Evolutionary conservation across 164 flowering plant species (phyloP).

Genomic region (Brasenia schreberi): DNA sequence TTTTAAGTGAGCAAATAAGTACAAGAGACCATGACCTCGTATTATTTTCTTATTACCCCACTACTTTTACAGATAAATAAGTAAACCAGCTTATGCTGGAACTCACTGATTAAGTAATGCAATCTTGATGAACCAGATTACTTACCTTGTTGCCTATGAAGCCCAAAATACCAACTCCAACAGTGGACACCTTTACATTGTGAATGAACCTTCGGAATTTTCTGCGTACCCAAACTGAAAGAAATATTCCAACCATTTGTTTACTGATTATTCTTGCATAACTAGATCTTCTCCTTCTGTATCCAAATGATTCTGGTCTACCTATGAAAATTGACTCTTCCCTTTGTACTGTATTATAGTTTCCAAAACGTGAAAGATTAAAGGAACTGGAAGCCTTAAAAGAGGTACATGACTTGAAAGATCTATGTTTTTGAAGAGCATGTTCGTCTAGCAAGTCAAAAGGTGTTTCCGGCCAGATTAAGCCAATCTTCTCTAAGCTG

Average conservation of each 20-base stretch:
- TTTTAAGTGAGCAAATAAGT: no score
- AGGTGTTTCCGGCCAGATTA: slow-evolving; percentile 92
- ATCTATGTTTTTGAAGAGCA: slow-evolving; percentile 41
- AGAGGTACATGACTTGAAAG: slow-evolving; percentile 45
- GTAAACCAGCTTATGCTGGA: no score
- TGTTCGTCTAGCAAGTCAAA: slow-evolving; percentile 44
- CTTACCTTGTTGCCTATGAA: slow-evolving; percentile 90
- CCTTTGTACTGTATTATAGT: slow-evolving; percentile 19
- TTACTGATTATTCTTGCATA: slow-evolving; percentile 87
- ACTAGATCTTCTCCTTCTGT: slow-evolving; percentile 47
- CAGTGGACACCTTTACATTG: slow-evolving; percentile 76
- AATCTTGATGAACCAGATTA: background rate
- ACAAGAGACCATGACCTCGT: no score
- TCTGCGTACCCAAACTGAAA: slow-evolving; percentile 88
- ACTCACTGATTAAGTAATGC: no score
- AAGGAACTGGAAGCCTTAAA: slow-evolving; percentile 53
- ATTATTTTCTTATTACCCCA: background rate
- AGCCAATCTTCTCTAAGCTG: slow-evolving; percentile 63
- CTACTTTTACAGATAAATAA: background rate
- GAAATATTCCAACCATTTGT: slow-evolving; percentile 94
- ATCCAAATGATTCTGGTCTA: slow-evolving; percentile 54
- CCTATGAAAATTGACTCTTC: slow-evolving; percentile 34
- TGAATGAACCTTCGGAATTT: slow-evolving; percentile 72
- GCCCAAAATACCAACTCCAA: slow-evolving; percentile 98
- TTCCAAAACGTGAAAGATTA: slow-evolving; percentile 26